phyloP scores from a whole-genome alignment of 805 yeast species.

The Starmera dryadoides region DNA sequence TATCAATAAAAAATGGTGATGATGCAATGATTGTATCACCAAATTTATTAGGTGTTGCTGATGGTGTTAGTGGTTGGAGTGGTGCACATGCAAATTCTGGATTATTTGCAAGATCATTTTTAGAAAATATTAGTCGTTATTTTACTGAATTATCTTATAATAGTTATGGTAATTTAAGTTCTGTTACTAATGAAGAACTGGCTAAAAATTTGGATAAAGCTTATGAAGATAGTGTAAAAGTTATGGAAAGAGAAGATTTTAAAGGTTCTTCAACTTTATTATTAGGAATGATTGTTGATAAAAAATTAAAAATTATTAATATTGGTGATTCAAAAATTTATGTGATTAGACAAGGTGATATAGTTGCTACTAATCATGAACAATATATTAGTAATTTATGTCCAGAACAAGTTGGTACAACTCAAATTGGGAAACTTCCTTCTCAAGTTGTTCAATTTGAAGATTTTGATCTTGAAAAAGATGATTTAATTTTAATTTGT shows the following conservation, averaged over 20 bases:
- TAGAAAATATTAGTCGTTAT: slow-evolving; percentile 39
- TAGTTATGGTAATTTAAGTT: slow-evolving; percentile 24
- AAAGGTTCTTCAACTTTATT: slow-evolving; percentile 44
- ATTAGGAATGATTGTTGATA: slow-evolving; percentile 42
- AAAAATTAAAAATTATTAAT: slow-evolving; percentile 36
- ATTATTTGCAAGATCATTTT: slow-evolving; percentile 44
- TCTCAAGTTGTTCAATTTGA: slow-evolving; percentile 41
- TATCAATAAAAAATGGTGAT: slow-evolving; percentile 47
- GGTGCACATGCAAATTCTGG: slow-evolving; percentile 40
- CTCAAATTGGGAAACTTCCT: slow-evolving; percentile 33
- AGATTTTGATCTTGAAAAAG: slow-evolving; percentile 29
- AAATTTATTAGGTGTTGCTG: slow-evolving; percentile 45
- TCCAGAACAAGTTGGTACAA: slow-evolving; percentile 51
- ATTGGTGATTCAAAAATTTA: slow-evolving; percentile 46
- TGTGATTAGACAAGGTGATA: slow-evolving; percentile 38
- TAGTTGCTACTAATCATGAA: slow-evolving; percentile 36
- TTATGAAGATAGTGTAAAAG: slow-evolving; percentile 37
- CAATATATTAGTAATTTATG: slow-evolving; percentile 39
- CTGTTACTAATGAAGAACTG: slow-evolving; percentile 35
- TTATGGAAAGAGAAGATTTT: slow-evolving; percentile 41
- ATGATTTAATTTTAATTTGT: slow-evolving; percentile 39
- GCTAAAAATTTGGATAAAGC: slow-evolving; percentile 38
- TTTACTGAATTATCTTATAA: slow-evolving; percentile 19
- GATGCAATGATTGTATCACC: slow-evolving; percentile 52
- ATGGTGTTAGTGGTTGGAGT: slow-evolving; percentile 54